Evolutionary conservation across 352 stramenopile genomes (phyloP).

Genomic region (Pythium dissotocum): DNA sequence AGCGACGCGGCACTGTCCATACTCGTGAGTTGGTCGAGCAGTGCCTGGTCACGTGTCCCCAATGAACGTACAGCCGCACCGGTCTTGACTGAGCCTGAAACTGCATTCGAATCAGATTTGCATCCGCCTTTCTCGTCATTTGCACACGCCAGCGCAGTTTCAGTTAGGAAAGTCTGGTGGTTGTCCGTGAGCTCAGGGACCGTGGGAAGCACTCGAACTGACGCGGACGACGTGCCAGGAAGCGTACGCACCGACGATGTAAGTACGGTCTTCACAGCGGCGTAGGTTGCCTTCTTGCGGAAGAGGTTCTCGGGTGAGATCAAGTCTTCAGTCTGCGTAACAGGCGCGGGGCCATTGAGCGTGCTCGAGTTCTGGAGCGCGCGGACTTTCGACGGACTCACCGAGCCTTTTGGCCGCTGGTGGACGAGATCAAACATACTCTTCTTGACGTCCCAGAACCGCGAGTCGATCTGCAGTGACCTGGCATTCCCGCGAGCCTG

Average conservation of each 20-base stretch:
- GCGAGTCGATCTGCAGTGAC: conserved; percentile 44
- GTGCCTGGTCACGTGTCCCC: conserved; percentile 6
- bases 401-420: conserved; percentile 37
- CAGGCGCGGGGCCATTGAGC: conserved; percentile 16
- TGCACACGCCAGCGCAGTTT: conserved; percentile 7
- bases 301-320: conserved; percentile 69
- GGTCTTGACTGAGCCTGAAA: neutral
- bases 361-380: conserved; percentile 53
- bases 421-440: conserved; percentile 54
- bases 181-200: conserved; percentile 24
- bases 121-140: conserved; percentile 4
- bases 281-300: conserved; percentile 63
- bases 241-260: conserved; percentile 53
- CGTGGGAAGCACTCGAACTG: conserved; percentile 36
- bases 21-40: conserved; percentile 32
- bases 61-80: neutral
- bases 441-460: conserved; percentile 73
- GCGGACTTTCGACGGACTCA: conserved; percentile 47
- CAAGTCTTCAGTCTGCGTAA: conserved; percentile 47
- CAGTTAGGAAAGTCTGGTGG: conserved; percentile 32
- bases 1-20: conserved; percentile 30
- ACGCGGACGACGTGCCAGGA: conserved; percentile 36
- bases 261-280: conserved; percentile 61
- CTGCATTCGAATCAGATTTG: neutral
- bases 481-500: conserved; percentile 3